Percentiles rank a stretch among this genome's conserved stretches.
Evolutionary conservation across 305 asterid species (phyloP).

Genomic region (Nicotiana rustica): DNA sequence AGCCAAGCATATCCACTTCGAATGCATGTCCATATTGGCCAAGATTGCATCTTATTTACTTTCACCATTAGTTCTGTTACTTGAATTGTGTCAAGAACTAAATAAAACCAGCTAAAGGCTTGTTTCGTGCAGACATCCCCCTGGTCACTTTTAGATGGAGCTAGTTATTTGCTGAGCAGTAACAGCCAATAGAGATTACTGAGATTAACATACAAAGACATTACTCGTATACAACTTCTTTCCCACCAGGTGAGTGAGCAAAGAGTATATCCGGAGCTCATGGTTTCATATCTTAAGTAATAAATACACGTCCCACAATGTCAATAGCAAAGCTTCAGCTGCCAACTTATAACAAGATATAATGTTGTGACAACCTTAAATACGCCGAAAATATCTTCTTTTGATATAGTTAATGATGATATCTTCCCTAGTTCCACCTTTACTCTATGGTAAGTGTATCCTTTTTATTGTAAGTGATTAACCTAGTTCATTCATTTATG

Average conservation of each 20-base stretch:
- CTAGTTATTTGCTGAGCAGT: conserved; percentile 20
- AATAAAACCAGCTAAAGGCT: conserved; percentile 1
- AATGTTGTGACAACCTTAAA: neutral
- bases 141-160: conserved; percentile 10
- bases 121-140: neutral
- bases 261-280: neutral
- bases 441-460: neutral
- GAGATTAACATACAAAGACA: neutral
- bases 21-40: neutral
- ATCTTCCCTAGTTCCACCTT: neutral
- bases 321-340: neutral
- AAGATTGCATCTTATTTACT: neutral
- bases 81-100: neutral
- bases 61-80: conserved; percentile 17
- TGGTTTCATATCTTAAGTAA: neutral
- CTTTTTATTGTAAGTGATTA: neutral
- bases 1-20: neutral
- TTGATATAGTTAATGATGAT: neutral
- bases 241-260: neutral
- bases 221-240: neutral
- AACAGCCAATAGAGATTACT: conserved; percentile 5
- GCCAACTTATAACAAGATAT: neutral
- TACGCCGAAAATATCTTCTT: neutral
- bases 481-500: conserved; percentile 12
- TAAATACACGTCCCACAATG: neutral